Percentiles rank a stretch among this genome's conserved stretches.
Evolutionary conservation across 2,329 filamentous ascomycete genomes (phyloP).

Genomic region (Cladosporium velox): DNA sequence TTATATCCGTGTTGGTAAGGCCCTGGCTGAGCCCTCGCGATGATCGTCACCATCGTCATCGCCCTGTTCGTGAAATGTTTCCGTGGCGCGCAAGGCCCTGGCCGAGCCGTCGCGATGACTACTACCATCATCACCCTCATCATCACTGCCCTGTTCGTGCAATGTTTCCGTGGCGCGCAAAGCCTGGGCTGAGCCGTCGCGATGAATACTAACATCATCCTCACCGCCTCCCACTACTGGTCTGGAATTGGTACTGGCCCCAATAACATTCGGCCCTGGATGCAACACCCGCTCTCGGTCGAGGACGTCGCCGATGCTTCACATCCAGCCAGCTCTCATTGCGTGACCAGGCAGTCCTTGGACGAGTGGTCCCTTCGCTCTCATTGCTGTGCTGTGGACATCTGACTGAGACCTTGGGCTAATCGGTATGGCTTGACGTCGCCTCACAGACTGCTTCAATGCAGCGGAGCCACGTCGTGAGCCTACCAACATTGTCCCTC

Average conservation of each 20-base stretch:
- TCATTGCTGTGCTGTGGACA: not conserved
- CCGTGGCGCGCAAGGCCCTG: too few species aligned
- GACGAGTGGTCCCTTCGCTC: not conserved
- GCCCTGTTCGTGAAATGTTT: too few species aligned
- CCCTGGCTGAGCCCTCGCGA: too few species aligned
- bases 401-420: not conserved
- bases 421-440: not conserved
- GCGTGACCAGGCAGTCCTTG: not conserved
- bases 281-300: not conserved
- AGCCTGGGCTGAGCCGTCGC: not conserved
- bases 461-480: not conserved
- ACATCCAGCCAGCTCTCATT: constrained; percentile 6
- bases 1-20: too few species aligned
- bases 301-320: not conserved
- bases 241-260: not conserved
- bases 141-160: too few species aligned
- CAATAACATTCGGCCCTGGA: not conserved
- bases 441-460: constrained; percentile 1
- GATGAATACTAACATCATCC: not conserved
- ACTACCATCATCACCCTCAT: not conserved
- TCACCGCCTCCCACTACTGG: not conserved
- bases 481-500: not conserved
- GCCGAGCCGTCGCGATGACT: too few species aligned
- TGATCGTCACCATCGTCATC: not conserved
- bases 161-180: too few species aligned